Evolutionary conservation across 768 basidiomycete genomes (phyloP).

Genomic region (Boletus vermiculosoides): DNA sequence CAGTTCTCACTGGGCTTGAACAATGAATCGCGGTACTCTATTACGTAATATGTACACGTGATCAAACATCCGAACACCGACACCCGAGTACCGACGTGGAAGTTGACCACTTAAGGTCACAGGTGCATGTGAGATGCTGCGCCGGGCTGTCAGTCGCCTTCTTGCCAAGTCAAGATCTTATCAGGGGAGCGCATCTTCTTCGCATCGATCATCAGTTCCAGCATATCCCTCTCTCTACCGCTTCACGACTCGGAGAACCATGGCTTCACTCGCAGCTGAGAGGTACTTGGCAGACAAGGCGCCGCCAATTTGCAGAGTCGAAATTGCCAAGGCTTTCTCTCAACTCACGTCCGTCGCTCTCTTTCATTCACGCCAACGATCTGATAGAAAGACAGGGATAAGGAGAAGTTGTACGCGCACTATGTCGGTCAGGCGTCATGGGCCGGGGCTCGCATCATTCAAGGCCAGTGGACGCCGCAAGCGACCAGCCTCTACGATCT

Average conservation of each 20-base stretch:
- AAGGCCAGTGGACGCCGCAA: slow-evolving; percentile 79
- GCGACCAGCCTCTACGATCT: slow-evolving; percentile 69
- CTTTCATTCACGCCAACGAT: neutral
- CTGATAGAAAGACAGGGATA: slow-evolving; percentile 43
- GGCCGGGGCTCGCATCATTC: slow-evolving; percentile 83
- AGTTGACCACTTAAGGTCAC: neutral
- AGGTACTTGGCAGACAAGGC: slow-evolving; percentile 73
- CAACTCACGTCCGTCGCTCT: slow-evolving; percentile 52
- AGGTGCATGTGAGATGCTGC: slow-evolving; percentile 8
- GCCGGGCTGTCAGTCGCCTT: slow-evolving; percentile 2
- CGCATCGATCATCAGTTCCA: slow-evolving; percentile 12
- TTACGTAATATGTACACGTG: too few relatives aligned
- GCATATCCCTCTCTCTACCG: neutral
- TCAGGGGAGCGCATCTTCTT: slow-evolving; percentile 6
- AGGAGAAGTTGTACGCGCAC: slow-evolving; percentile 80
- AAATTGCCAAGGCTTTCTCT: slow-evolving; percentile 66
- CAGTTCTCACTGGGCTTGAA: too few relatives aligned
- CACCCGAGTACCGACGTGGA: slow-evolving; percentile 11
- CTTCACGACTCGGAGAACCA: slow-evolving; percentile 20
- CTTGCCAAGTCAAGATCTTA: slow-evolving; percentile 9
- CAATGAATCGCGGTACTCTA: too few relatives aligned
- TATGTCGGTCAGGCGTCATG: slow-evolving; percentile 69
- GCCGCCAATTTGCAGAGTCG: slow-evolving; percentile 73
- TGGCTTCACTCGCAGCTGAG: slow-evolving; percentile 43
- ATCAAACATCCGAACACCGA: neutral